phyloP scores from a whole-genome alignment of 306 rosid genomes.

The Pyrus bretschneideri region DNA sequence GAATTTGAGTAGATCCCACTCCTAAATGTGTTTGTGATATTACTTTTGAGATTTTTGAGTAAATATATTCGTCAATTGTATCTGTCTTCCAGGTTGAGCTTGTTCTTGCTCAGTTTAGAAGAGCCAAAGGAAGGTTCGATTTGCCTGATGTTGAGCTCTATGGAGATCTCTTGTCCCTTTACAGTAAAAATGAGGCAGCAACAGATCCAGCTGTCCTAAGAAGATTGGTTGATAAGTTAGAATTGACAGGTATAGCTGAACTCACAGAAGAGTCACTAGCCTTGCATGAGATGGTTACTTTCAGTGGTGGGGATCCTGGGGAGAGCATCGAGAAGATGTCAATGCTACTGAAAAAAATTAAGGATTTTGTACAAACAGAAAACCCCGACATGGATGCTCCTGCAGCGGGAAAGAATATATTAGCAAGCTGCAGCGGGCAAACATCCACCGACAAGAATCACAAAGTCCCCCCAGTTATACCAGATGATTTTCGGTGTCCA shows the following conservation, averaged over 20 bases:
- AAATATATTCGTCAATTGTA: slow-evolving; percentile 12
- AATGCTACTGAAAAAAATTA: slow-evolving; percentile 70
- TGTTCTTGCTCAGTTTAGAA: slow-evolving; percentile 85
- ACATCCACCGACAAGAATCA: slow-evolving; percentile 40
- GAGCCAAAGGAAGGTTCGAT: slow-evolving; percentile 85
- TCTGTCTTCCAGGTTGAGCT: slow-evolving; percentile 69
- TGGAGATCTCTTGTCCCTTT: slow-evolving; percentile 59
- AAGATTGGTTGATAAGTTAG: slow-evolving; percentile 69
- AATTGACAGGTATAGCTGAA: slow-evolving; percentile 66
- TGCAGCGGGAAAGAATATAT: slow-evolving; percentile 32
- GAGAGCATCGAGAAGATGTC: slow-evolving; percentile 81
- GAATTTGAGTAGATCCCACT: not conserved
- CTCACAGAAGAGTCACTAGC: slow-evolving; percentile 88
- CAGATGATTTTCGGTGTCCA: slow-evolving; percentile 95
- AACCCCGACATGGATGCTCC: slow-evolving; percentile 47
- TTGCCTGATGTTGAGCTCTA: slow-evolving; percentile 58
- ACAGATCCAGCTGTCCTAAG: slow-evolving; percentile 50
- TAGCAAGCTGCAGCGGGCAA: slow-evolving; percentile 44
- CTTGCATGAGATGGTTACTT: slow-evolving; percentile 82
- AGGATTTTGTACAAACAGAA: slow-evolving; percentile 78
- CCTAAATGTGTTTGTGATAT: not conserved
- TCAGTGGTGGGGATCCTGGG: slow-evolving; percentile 80
- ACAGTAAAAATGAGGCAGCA: slow-evolving; percentile 45
- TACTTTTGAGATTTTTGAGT: not conserved
- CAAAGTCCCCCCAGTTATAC: slow-evolving; percentile 50